Evolutionary conservation across 306 rosid genomes (phyloP).

Genomic region (Sophora flavescens): DNA sequence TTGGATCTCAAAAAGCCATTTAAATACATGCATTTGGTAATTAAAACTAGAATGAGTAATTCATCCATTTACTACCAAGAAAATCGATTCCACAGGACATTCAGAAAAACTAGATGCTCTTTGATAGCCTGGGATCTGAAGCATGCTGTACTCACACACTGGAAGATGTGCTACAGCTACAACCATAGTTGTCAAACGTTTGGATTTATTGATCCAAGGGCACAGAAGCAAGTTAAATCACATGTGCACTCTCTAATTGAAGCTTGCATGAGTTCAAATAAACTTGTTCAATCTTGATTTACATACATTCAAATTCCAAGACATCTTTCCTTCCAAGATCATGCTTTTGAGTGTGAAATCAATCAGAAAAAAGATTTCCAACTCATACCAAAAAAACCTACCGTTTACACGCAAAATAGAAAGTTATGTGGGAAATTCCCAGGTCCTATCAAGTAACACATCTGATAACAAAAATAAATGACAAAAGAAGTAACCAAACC

Average conservation of each 20-base stretch:
- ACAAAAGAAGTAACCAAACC: constrained; percentile 54
- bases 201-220: background rate
- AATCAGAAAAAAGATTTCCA: background rate
- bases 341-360: background rate
- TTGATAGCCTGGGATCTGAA: background rate
- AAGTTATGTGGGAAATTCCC: background rate
- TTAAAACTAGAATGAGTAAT: background rate
- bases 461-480: background rate
- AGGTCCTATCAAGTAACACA: constrained; percentile 31
- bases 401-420: constrained; percentile 1
- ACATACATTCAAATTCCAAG: background rate
- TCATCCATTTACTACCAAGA: background rate
- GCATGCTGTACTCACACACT: background rate
- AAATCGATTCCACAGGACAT: background rate
- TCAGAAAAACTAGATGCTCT: background rate
- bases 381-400: constrained; percentile 13
- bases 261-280: background rate
- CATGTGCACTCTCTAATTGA: background rate
- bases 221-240: background rate
- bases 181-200: background rate
- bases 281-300: background rate
- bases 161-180: background rate
- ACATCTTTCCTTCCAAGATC: background rate
- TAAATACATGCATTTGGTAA: background rate
- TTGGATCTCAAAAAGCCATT: background rate